phyloP scores from a whole-genome alignment of 225 moss, liverwort and hornwort genomes.

The Straminergon stramineum region DNA sequence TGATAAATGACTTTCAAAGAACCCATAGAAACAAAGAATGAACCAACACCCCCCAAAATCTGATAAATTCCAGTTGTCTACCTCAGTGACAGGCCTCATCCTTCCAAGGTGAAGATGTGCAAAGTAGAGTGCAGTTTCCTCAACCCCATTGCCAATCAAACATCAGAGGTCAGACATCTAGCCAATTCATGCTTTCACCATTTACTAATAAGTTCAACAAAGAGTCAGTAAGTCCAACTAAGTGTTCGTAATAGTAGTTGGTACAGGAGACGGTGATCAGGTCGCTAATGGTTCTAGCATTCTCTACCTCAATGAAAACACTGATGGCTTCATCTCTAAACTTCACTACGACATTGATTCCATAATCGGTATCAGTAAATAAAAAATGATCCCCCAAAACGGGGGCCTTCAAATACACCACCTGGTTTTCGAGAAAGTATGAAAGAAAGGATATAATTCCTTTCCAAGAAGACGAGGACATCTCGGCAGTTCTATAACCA shows the following conservation, averaged over 20 bases:
- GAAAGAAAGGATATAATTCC: not conserved
- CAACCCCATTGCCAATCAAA: not conserved
- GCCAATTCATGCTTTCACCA: not conserved
- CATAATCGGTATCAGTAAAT: not conserved
- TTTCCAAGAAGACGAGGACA: not conserved
- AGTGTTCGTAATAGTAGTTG: not conserved
- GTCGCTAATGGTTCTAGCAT: not conserved
- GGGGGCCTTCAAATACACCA: not conserved
- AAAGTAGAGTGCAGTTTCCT: not conserved
- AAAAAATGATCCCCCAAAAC: not conserved
- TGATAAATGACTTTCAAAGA: not conserved
- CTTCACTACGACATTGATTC: not conserved
- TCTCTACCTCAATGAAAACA: not conserved
- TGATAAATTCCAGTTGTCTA: not conserved
- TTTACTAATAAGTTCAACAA: not conserved
- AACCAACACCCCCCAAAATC: not conserved
- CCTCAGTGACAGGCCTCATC: not conserved
- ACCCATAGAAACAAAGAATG: not conserved
- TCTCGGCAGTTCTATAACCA: not conserved
- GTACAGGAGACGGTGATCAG: not conserved
- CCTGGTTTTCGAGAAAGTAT: not conserved
- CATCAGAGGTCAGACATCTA: not conserved
- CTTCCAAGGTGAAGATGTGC: not conserved
- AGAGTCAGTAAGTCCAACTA: not conserved
- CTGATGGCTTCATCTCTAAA: not conserved